phyloP scores from a whole-genome alignment of 371 early-diverging fungal species.

The Mortierella sp. region DNA sequence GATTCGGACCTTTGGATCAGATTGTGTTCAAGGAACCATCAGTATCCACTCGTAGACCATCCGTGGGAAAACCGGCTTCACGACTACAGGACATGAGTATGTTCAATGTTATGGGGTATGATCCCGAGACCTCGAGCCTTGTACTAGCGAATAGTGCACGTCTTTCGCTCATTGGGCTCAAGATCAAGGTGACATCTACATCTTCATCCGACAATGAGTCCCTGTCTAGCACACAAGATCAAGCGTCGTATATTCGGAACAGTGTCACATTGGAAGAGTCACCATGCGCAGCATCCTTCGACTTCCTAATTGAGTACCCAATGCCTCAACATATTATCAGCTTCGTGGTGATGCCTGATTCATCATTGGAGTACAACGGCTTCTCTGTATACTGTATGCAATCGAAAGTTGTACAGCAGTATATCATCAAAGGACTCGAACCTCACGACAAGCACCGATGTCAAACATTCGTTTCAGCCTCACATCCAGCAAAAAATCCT shows the following conservation, averaged over 20 bases:
- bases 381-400: constrained; percentile 58
- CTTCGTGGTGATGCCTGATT: constrained; percentile 55
- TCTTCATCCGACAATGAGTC: background rate
- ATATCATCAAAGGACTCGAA: constrained; percentile 49
- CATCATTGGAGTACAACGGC: constrained; percentile 48
- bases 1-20: constrained; percentile 32
- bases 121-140: constrained; percentile 44
- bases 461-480: constrained; percentile 38
- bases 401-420: constrained; percentile 57
- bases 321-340: constrained; percentile 55
- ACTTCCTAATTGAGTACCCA: constrained; percentile 58
- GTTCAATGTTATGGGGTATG: constrained; percentile 54
- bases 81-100: constrained; percentile 46
- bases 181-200: constrained; percentile 34
- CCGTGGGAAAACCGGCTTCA: constrained; percentile 38
- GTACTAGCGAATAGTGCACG: constrained; percentile 55
- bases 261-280: constrained; percentile 6
- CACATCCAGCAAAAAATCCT: constrained; percentile 12
- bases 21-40: constrained; percentile 48
- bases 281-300: constrained; percentile 38
- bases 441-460: constrained; percentile 54
- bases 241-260: constrained; percentile 32
- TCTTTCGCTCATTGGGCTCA: constrained; percentile 49
- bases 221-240: constrained; percentile 5
- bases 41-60: constrained; percentile 31